These are phyloP conservation scores for Bauhinia variegata DNA, from an alignment of 306 rosid genomes.

Conservation along the genomic window DNA sequence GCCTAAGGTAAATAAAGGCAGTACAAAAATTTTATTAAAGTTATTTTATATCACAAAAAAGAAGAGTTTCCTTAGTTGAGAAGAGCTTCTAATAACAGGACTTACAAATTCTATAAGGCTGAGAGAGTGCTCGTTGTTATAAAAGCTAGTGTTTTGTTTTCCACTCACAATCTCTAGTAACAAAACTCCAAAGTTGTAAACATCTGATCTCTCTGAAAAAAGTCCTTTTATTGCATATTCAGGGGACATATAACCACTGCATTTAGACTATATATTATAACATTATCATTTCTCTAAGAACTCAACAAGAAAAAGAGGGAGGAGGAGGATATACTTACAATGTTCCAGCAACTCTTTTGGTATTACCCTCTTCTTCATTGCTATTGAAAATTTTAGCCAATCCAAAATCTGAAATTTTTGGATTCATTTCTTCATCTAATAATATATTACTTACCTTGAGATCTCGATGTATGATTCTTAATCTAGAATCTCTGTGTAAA, in stretches of 20 bases:
- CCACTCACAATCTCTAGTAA: constrained; percentile 43
- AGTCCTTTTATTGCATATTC: constrained; percentile 44
- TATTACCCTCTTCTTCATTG: constrained; percentile 34
- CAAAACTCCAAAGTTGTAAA: constrained; percentile 42
- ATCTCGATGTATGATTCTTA: constrained; percentile 45
- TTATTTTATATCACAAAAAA: too few species aligned
- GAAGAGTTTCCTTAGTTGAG: neutral
- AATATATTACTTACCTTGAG: constrained; percentile 46
- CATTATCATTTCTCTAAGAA: neutral
- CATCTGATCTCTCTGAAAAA: constrained; percentile 41
- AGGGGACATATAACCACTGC: constrained; percentile 43
- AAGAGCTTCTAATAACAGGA: neutral
- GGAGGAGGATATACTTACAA: constrained; percentile 40
- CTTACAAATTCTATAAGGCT: constrained; percentile 36
- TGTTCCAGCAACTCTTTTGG: constrained; percentile 47
- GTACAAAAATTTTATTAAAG: too few species aligned
- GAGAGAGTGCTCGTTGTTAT: constrained; percentile 29
- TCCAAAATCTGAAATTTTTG: constrained; percentile 45
- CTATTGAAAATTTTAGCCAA: constrained; percentile 40
- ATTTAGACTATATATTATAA: neutral
- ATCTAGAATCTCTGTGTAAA: constrained; percentile 28
- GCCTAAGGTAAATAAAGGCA: too few species aligned
- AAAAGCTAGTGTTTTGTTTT: constrained; percentile 43
- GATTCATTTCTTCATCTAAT: constrained; percentile 37
- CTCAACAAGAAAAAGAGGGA: neutral